Conservation (phyloP, 2,329 filamentous ascomycete genomes). For the Didymella keratinophila region DNA sequence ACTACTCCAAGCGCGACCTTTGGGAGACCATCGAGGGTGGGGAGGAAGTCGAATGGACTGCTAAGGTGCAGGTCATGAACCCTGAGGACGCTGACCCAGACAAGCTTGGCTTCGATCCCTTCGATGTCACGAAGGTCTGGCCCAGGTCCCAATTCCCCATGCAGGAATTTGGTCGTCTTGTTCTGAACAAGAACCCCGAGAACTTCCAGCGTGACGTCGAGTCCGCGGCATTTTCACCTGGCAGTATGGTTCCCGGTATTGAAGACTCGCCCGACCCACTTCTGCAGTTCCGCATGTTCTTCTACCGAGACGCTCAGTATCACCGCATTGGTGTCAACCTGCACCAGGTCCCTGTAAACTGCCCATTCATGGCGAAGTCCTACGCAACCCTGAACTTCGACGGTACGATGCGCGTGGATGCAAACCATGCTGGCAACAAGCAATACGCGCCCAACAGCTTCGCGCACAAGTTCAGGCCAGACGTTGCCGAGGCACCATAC, state of each 20-base stretch:
- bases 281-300: constrained; percentile 37
- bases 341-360: constrained; percentile 62
- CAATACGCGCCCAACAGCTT: not conserved
- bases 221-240: constrained; percentile 56
- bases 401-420: not conserved
- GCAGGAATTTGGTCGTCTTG: constrained; percentile 59
- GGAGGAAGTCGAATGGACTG: constrained; percentile 55
- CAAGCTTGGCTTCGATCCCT: constrained; percentile 62
- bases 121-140: constrained; percentile 65
- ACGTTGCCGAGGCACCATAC: constrained; percentile 60
- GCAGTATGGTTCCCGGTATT: constrained; percentile 61
- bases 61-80: constrained; percentile 57
- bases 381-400: not conserved
- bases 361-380: not conserved
- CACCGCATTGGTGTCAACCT: constrained; percentile 62
- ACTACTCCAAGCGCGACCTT: constrained; percentile 59
- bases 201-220: constrained; percentile 58
- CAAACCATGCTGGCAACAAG: not conserved
- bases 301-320: constrained; percentile 57
- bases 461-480: constrained; percentile 48
- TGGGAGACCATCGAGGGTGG: constrained; percentile 56
- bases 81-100: constrained; percentile 56
- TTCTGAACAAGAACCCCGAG: constrained; percentile 63
- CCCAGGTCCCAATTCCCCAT: constrained; percentile 58
- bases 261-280: constrained; percentile 49